Base-by-base conservation (phyloP, 352 stramenopile species). In the Elongisporangium senticosum region DNA sequence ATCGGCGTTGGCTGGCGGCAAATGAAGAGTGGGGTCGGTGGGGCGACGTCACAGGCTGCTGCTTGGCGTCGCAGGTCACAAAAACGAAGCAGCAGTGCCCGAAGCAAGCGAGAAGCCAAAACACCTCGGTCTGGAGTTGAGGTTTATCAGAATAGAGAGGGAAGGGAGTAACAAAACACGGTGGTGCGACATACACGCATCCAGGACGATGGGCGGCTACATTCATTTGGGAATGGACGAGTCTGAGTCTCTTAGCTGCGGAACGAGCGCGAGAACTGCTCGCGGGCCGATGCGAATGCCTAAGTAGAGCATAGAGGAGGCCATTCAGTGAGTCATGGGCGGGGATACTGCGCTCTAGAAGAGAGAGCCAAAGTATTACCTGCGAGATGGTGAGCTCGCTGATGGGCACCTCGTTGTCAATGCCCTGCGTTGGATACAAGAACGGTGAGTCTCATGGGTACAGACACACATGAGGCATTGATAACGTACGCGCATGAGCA, bases 261-360 rank as follows among this genome's bases (percentile, higher is more conserved):
- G 84, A 95, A 95, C 52, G 86, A 95, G 56, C 83, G 83, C 58
- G 86, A 92, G 68, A 93, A 93, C 56, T 95, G 86, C 70, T 95
- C 86, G 56, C 86, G 83, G 55, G 85, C 86, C 26, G 78, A 90
- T 72, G 83, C 77, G 49, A 95, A 93, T 13, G 86, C 86, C 79
- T 92, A 52, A 7, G 20, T n/a, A 33, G 17, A 49, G 47, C 0
- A 49, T 26, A 40, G n/a, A 51, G 13, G 20, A 58, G 20, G 7
- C 20, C 23, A 21, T 4, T 48, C n/a, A 53, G 26, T 40, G 56
- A 26, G 40, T 39, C 11, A 43, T n/a, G 2, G 51, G 15, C 23
- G 4, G 8, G 48, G 19, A 51, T 26, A 26, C 1, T 26, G 49
- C 7, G 49, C 10, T 10, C 5, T 26, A 13, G 20, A 54, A 6